These are phyloP conservation scores for Monosporozyma aerobia DNA, from an alignment of 805 yeast genomes.

Conservation along the genomic window DNA sequence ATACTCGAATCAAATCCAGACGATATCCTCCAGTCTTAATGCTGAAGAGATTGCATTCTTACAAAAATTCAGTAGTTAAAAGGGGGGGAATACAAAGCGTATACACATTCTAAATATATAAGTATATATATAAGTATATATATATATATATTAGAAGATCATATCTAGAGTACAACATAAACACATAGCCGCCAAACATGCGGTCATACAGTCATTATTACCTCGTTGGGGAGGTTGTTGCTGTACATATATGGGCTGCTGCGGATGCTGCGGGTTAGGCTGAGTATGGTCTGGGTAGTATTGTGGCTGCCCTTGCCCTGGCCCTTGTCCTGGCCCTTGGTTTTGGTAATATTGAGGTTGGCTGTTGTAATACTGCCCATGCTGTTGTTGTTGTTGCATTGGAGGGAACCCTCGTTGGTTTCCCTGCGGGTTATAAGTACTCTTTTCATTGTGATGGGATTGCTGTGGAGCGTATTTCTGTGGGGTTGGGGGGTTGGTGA, in stretches of 20 bases:
- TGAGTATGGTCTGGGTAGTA: constrained; percentile 34
- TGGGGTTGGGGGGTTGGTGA: no score
- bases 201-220: constrained; percentile 39
- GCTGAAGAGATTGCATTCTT: constrained; percentile 20
- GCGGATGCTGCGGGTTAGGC: constrained; percentile 36
- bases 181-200: constrained; percentile 48
- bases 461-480: constrained; percentile 1
- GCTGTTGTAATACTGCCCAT: constrained; percentile 6
- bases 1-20: constrained; percentile 15
- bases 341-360: constrained; percentile 32
- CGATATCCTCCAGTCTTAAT: constrained; percentile 10
- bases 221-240: constrained; percentile 35
- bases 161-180: constrained; percentile 48
- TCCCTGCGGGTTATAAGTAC: background rate
- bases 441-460: background rate
- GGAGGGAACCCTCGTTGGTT: constrained; percentile 11
- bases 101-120: background rate
- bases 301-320: constrained; percentile 34
- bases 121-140: background rate
- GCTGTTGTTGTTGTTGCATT: constrained; percentile 10
- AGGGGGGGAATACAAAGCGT: no score
- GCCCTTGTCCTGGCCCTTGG: constrained; percentile 25
- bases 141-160: constrained; percentile 29
- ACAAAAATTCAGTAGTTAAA: constrained; percentile 16
- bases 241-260: constrained; percentile 45